Base-by-base conservation (phyloP, 768 basidiomycete genomes). In the Naganishia antarctica region DNA sequence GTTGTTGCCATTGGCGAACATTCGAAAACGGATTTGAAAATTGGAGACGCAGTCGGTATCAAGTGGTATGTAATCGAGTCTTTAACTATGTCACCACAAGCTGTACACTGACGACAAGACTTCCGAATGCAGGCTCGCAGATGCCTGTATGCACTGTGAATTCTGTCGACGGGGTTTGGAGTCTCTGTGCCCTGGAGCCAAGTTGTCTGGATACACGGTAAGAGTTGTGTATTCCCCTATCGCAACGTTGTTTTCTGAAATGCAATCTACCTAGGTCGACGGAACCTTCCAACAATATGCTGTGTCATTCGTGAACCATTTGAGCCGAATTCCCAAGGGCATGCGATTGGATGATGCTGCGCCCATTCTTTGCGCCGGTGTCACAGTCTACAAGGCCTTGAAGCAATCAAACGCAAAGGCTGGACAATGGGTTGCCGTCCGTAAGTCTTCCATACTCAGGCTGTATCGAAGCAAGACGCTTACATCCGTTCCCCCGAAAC, bases 351-450 rank as follows among this genome's bases (percentile, higher is more conserved):
- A 88, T 34, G 81, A 82, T 43, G 87, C 86, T 62, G 83, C 84
- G 1, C 85, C 90, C 4, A 82, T 92, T 64, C 83, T 90, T 13
- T 91, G 89, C 69, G 89, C 88, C 13, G 89, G 73, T 64, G 80
- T 93, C 23, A 92, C 91, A 2, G 88, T 89, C 1, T 93, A 90
- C 73, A 86, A 88, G 64, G 91, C 89, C 0, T 79, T 93, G 69
- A 92, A 91, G 76, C 82, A 87, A 74, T 82, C 84, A 58, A 79
- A 83, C 60, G 81, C 84, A 7, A 80, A 77, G 29, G 82, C 85
- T 8, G 87, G 89, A 31, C 84, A 93, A 61, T 71, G 72, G 73
- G 61, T 77, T 63, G 64, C 64, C 32, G 64, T 74, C 58, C 68
- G 62, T 50, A 31, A 53, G 58, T 48, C 7, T n/a, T n/a, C n/a